Percentiles rank a stretch among this genome's conserved stretches.
phyloP scores from a whole-genome alignment of 176 grass and related monocot genomes.

The Triticum aestivum region IWGSC_CS_RefSeq_v2.1 NC_057803.1:706412154-706412653 shows the following conservation, averaged over 20 bases:
- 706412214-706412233: no score
- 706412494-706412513: not conserved
- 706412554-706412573: constrained; percentile 66
- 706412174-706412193: no score
- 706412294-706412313: constrained; percentile 1
- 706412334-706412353: not conserved
- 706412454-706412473: constrained; percentile 12
- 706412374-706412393: not conserved
- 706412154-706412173: no score
- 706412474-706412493: not conserved
- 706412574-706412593: constrained; percentile 68
- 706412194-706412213: no score
- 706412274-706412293: not conserved
- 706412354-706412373: not conserved
- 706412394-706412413: not conserved
- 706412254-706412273: not conserved
- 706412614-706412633: constrained; percentile 86
- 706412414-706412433: not conserved
- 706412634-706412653: constrained; percentile 91
- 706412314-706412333: no score
- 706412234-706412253: no score
- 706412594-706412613: constrained; percentile 72
- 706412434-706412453: not conserved
- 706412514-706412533: not conserved
- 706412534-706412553: constrained; percentile 21